phyloP scores from a whole-genome alignment of 768 basidiomycete genomes.

The Tulasnella sp. region DNA sequence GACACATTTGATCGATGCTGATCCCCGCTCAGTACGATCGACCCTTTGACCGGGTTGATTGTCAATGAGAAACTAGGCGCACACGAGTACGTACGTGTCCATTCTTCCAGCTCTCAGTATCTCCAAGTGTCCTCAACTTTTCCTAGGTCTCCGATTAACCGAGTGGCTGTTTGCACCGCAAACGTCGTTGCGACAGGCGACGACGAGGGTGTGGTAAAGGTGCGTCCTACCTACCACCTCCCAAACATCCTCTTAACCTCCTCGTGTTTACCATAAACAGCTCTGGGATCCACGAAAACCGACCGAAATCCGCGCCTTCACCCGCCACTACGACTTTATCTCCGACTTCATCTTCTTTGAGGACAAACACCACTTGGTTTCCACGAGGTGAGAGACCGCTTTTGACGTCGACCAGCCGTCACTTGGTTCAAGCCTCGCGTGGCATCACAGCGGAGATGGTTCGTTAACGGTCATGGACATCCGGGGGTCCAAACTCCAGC shows the following conservation, averaged over 20 bases:
- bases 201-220: constrained; percentile 90
- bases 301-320: constrained; percentile 52
- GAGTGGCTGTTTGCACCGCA: constrained; percentile 57
- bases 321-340: constrained; percentile 89
- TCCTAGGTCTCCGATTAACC: constrained; percentile 68
- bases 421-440: too few species aligned
- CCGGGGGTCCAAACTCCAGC: constrained; percentile 63
- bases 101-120: background rate
- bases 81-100: constrained; percentile 49
- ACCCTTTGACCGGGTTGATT: constrained; percentile 45
- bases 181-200: constrained; percentile 77
- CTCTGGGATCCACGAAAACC: constrained; percentile 78
- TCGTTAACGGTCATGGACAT: constrained; percentile 88
- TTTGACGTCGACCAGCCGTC: too few species aligned
- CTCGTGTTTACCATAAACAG: constrained; percentile 31
- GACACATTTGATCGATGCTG: constrained; percentile 5
- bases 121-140: constrained; percentile 18
- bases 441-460: constrained; percentile 68
- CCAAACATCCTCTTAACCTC: background rate
- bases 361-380: constrained; percentile 71
- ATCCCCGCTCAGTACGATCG: constrained; percentile 41
- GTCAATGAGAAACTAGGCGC: constrained; percentile 38
- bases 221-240: constrained; percentile 24
- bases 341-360: constrained; percentile 81
- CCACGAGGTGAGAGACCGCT: constrained; percentile 60